Conservation (phyloP, 306 rosid genomes). For the Vachellia collinsii region DNA sequence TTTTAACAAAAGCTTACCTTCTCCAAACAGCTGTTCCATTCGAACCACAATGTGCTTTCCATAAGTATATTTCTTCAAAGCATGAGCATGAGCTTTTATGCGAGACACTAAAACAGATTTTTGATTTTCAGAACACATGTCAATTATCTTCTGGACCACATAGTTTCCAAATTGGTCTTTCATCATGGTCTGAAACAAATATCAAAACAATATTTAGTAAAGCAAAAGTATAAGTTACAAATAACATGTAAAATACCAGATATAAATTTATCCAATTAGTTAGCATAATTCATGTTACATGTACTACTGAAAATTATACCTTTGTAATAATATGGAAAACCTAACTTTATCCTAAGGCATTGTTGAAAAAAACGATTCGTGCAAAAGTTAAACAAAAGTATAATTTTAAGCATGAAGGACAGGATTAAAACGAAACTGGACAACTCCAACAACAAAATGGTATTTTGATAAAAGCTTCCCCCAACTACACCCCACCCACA, state of each 20-base stretch:
- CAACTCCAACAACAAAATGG: constrained; percentile 4
- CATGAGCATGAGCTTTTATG: constrained; percentile 59
- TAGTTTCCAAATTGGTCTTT: constrained; percentile 69
- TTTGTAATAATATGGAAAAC: not conserved
- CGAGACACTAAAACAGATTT: constrained; percentile 49
- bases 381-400: not conserved
- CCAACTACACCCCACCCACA: not conserved
- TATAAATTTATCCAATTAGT: constrained; percentile 12
- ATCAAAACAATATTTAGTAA: constrained; percentile 18
- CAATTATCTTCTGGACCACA: constrained; percentile 72
- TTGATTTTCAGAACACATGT: constrained; percentile 64
- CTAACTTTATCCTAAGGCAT: not conserved
- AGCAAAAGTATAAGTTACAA: constrained; percentile 29
- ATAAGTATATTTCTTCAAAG: constrained; percentile 79
- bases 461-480: not conserved
- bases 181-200: constrained; percentile 60
- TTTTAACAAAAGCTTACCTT: constrained; percentile 31
- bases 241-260: not conserved
- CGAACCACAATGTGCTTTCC: constrained; percentile 82
- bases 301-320: constrained; percentile 3
- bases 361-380: not conserved
- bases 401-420: not conserved
- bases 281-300: not conserved
- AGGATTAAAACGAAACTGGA: constrained; percentile 11
- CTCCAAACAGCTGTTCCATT: constrained; percentile 50